Base-by-base conservation (phyloP, 257 asterid species). In the Hygrophila difformis region DNA sequence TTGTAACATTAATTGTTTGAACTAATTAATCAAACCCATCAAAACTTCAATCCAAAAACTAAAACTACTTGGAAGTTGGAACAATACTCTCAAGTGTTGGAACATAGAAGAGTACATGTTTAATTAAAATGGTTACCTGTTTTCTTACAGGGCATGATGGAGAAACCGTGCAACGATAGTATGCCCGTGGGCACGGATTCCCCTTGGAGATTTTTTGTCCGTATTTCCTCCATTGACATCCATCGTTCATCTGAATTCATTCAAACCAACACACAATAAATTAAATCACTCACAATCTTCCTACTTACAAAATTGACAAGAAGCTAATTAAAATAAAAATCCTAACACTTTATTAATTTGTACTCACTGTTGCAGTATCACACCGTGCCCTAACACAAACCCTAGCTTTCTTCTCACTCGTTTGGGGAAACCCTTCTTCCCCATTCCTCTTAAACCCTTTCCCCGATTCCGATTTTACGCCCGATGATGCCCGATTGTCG, bases 171-270 rank as follows among this genome's bases (percentile, higher is more conserved):
- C 97, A 88, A 0, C 95, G 84, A 53, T 88, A 88, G 44, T 88
- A 88, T 1, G 97, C 92, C 19, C 97, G 57, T 11, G 97, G 97
- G 18, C 95, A 81, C 6, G 95, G 97, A 59, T 88, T 88, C 3
- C 93, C 94, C 50, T 85, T 88, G 0, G 97, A 58, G 1, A 75
- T 77, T 50, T 88, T 88, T 65, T 88, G 97, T 28, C 97, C 97
- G 24, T 88, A 88, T 50, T 88, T 88, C 40, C 97, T 79, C 97
- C 97, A 88, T 49, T 84, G 94, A 20, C 97, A 84, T 44, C 97
- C 97, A 60, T 88, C 97, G 47, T 74, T 69, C 87, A 88, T 81
- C 97, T 88, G 57, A 20, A 17, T 24, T 24, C 3, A 2, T 2
- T 2, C 29, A 24, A 24, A 2, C 7, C 3, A 24, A 7, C 7